Percentiles rank a stretch among this genome's conserved stretches.
Evolutionary conservation across 176 grass and related monocot genomes (phyloP).

Genomic region (Cenchrus americanus): DNA sequence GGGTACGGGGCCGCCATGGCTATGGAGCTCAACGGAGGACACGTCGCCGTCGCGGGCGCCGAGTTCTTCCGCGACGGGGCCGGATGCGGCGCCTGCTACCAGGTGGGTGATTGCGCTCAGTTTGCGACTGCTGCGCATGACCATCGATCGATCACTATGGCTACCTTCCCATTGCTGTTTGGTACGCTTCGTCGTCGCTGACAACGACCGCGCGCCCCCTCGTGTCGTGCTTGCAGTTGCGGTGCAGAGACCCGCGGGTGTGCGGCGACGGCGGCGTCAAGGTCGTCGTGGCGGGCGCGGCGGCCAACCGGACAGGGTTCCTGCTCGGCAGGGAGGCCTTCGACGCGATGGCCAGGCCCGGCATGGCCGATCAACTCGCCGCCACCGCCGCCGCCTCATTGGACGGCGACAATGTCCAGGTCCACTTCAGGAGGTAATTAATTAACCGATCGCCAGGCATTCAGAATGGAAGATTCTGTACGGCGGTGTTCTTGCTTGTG

Average conservation of each 20-base stretch:
- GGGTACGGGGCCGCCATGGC: constrained; percentile 37
- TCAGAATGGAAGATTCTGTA: too few relatives aligned
- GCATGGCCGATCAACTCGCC: constrained; percentile 16
- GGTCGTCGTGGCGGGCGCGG: constrained; percentile 47
- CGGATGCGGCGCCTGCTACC: constrained; percentile 61
- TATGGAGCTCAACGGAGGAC: background rate
- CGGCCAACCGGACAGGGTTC: constrained; percentile 44
- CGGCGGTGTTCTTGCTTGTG: too few relatives aligned
- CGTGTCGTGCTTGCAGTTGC: constrained; percentile 43
- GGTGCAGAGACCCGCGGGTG: constrained; percentile 41
- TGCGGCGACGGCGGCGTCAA: constrained; percentile 60
- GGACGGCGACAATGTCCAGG: constrained; percentile 9
- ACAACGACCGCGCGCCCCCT: too few relatives aligned
- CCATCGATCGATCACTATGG: too few relatives aligned
- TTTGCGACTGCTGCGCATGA: too few relatives aligned
- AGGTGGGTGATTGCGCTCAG: constrained; percentile 19
- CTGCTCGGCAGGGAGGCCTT: constrained; percentile 49
- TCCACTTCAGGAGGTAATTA: constrained; percentile 59
- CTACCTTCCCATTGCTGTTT: too few relatives aligned
- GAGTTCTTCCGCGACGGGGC: constrained; percentile 42
- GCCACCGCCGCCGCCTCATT: background rate
- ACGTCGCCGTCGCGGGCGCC: constrained; percentile 35
- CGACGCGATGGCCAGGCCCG: constrained; percentile 40
- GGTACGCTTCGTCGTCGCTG: too few relatives aligned
- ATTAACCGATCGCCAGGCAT: background rate